Evolutionary conservation across 768 basidiomycete genomes (phyloP).

Genomic region (Lactarius evosmus): DNA sequence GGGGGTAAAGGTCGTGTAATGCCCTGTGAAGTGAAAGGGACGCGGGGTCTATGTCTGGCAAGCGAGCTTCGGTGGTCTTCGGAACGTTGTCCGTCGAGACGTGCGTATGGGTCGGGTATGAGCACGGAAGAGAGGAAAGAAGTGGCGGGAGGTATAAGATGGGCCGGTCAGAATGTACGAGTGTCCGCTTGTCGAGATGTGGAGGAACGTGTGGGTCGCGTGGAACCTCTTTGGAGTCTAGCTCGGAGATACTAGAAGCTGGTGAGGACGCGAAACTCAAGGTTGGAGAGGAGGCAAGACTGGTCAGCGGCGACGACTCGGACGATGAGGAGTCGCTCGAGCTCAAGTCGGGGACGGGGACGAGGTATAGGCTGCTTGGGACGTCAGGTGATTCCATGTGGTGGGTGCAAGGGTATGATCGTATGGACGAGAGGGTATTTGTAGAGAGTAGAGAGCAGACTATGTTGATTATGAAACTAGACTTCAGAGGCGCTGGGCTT

Average conservation of each 20-base stretch:
- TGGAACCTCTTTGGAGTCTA: constrained; percentile 17
- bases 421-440: constrained; percentile 9
- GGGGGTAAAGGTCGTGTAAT: constrained; percentile 70
- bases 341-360: background rate
- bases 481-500: background rate
- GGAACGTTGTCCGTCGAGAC: constrained; percentile 38
- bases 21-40: constrained; percentile 85
- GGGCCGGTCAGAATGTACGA: constrained; percentile 41
- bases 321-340: constrained; percentile 3
- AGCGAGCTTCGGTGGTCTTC: constrained; percentile 62
- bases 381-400: background rate
- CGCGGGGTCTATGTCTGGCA: constrained; percentile 83
- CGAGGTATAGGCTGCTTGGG: background rate
- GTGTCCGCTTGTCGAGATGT: constrained; percentile 42
- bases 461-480: background rate
- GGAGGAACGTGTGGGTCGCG: constrained; percentile 58
- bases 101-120: constrained; percentile 32
- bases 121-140: constrained; percentile 67
- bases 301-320: constrained; percentile 8
- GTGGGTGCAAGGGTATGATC: background rate
- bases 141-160: constrained; percentile 84
- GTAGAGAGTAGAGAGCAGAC: background rate
- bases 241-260: background rate
- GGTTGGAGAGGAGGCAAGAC: constrained; percentile 1
- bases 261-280: constrained; percentile 15